These are phyloP conservation scores for Panicum miliaceum DNA, from an alignment of 176 grass and related monocot genomes.

Conservation along the genomic window DNA sequence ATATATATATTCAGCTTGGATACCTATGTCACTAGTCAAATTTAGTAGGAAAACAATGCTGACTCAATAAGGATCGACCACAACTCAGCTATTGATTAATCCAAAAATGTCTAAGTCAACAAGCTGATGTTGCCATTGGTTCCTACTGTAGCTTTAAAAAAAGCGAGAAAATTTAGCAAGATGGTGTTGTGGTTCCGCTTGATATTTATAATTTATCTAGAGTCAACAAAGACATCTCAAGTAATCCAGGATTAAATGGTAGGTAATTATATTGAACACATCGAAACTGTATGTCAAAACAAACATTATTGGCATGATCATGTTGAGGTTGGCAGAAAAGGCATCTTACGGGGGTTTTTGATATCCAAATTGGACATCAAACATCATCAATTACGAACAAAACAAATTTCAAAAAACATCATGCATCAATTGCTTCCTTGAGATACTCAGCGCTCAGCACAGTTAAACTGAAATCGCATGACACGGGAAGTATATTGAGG, in stretches of 20 bases:
- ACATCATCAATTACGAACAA: not conserved
- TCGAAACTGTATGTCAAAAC: not conserved
- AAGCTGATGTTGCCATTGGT: too few species aligned
- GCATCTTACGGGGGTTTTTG: too few species aligned
- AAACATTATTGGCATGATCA: not conserved
- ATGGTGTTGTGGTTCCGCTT: not conserved
- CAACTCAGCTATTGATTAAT: not conserved
- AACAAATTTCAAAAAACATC: conserved; percentile 5
- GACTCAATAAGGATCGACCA: not conserved
- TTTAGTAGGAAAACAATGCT: not conserved
- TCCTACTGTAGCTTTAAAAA: not conserved
- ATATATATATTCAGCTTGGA: conserved; percentile 5
- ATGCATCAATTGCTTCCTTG: not conserved
- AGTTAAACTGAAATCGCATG: too few species aligned
- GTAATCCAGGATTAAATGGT: not conserved
- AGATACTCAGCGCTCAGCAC: not conserved
- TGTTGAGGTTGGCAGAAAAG: conserved; percentile 15
- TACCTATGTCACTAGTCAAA: not conserved
- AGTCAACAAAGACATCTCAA: not conserved
- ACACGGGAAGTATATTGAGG: not conserved
- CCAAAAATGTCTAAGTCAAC: too few species aligned
- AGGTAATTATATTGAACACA: not conserved
- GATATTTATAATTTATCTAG: not conserved
- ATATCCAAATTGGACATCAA: not conserved
- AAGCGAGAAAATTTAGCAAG: not conserved